A percentile compares a stretch with the other conserved stretches of the same genome.
Evolutionary conservation across 169 alveolate species (phyloP).

Genomic region (Babesia bigemina): DNA sequence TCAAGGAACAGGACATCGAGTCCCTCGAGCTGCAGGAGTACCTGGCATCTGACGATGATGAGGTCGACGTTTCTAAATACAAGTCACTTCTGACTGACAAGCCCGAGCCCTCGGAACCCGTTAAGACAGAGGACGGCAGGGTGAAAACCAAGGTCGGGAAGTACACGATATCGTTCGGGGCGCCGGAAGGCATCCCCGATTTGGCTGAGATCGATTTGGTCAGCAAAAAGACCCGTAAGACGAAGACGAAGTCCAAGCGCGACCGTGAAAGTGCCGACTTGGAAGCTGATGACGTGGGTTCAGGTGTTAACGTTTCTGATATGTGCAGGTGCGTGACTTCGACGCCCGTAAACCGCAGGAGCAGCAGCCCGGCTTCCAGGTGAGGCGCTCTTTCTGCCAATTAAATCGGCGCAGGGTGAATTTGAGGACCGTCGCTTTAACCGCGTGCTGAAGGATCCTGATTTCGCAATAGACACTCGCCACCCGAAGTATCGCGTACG

Average conservation of each 20-base stretch:
- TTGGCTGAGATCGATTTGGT: slow-evolving; percentile 7
- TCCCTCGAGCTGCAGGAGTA: slow-evolving; percentile 50
- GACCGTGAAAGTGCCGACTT: neutral
- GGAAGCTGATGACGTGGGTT: slow-evolving; percentile 43
- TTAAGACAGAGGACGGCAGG: slow-evolving; percentile 13
- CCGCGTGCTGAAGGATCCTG: slow-evolving; percentile 78
- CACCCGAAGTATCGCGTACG: slow-evolving; percentile 82
- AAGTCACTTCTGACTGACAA: slow-evolving; percentile 8
- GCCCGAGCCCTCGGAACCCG: neutral
- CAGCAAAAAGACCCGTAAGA: neutral
- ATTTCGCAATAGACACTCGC: slow-evolving; percentile 87
- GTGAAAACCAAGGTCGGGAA: slow-evolving; percentile 60
- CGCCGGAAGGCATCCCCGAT: slow-evolving; percentile 41
- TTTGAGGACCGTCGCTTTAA: slow-evolving; percentile 80
- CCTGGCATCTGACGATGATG: slow-evolving; percentile 57
- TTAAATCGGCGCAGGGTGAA: slow-evolving; percentile 26
- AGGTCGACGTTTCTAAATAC: slow-evolving; percentile 14
- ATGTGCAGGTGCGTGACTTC: slow-evolving; percentile 54
- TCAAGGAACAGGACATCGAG: slow-evolving; percentile 39
- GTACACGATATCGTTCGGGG: slow-evolving; percentile 58
- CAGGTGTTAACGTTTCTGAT: neutral
- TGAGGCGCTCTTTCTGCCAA: neutral
- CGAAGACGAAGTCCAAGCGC: slow-evolving; percentile 25
- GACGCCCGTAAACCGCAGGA: slow-evolving; percentile 39
- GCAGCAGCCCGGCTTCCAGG: slow-evolving; percentile 64